Base-by-base conservation (phyloP, 1,139 yeast species). In the Suhomyces anneliseae region DNA sequence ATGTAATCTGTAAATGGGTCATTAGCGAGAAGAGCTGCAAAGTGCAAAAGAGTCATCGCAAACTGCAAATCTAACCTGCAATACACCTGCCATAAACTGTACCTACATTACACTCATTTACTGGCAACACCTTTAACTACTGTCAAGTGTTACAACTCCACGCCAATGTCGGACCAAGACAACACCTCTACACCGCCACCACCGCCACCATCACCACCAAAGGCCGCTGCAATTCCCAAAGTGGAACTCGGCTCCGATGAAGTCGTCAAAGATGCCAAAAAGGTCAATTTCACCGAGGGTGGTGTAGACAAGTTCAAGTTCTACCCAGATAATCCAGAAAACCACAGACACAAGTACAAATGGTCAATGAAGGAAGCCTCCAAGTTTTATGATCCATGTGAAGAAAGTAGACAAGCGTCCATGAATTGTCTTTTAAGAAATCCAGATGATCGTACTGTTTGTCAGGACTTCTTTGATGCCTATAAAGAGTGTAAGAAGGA, bases 371-470 rank as follows among this genome's bases (percentile, higher is more conserved):
- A 92, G 59, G 90, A 81, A 38, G 87, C 96, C 2, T 85, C 96
- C 7, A 83, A 86, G 64, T 93, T 78, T 64, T 92, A 87, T 60
- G 97, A 93, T 61, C 98, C 99, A 0, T 93, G 99, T 66, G 87
- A 85, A 47, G 92, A 90, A 61, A 86, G 95, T 39, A 78, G 97
- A 24, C 85, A 83, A 62, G 93, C 95, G 78, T 87, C 96, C 34
- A 72, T 90, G 57, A 81, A 80, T 54, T 93, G 99, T 58, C 72
- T 93, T 62, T 67, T 85, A 51, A 81, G 90, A 59, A 81, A 87
- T 59, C 92, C 85, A 58, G 93, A 89, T 54, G 83, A 80, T 52
- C 81, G 85, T 54, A 78, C 81, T 27, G 81, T 81, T 50, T 93
- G 99, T 64, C 81, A 78, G 53, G 96, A 88, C 53, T 92, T 89